These are phyloP conservation scores for Cryptococcus sp. DNA, from an alignment of 1,284 basidiomycete species.

Conservation along the genomic window DNA sequence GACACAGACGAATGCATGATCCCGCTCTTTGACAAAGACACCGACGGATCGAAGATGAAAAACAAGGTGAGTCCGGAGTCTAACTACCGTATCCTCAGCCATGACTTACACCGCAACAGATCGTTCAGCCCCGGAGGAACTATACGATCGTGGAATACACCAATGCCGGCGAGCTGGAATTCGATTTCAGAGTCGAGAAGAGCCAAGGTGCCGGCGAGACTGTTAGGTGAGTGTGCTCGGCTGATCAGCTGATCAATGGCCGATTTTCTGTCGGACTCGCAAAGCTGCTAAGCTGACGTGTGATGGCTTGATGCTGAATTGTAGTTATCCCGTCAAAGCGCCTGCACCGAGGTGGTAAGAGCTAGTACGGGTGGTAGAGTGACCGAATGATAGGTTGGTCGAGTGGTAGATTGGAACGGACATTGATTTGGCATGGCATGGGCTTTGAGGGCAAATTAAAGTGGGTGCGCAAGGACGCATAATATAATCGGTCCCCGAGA, in stretches of 20 bases:
- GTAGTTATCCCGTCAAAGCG: conserved; percentile 37
- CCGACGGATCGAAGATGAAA: conserved; percentile 64
- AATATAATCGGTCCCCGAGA: no score
- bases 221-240: conserved; percentile 59
- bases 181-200: conserved; percentile 85
- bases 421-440: neutral
- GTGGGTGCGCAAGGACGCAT: no score
- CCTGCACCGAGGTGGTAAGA: conserved; percentile 38
- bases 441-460: no score
- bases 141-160: conserved; percentile 75
- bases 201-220: conserved; percentile 76
- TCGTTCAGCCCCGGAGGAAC: conserved; percentile 84
- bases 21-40: conserved; percentile 75
- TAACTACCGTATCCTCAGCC: neutral
- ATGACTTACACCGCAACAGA: conserved; percentile 45
- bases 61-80: conserved; percentile 23
- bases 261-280: neutral
- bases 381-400: neutral
- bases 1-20: conserved; percentile 82
- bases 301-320: neutral
- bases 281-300: neutral
- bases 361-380: neutral
- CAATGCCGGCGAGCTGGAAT: conserved; percentile 68
- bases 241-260: neutral
- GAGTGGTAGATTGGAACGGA: neutral